A percentile compares a stretch with the other conserved stretches of the same genome.
These are phyloP conservation scores for Tetrapisispora namnaoensis DNA, from an alignment of 805 yeast species.

Conservation along the genomic window DNA sequence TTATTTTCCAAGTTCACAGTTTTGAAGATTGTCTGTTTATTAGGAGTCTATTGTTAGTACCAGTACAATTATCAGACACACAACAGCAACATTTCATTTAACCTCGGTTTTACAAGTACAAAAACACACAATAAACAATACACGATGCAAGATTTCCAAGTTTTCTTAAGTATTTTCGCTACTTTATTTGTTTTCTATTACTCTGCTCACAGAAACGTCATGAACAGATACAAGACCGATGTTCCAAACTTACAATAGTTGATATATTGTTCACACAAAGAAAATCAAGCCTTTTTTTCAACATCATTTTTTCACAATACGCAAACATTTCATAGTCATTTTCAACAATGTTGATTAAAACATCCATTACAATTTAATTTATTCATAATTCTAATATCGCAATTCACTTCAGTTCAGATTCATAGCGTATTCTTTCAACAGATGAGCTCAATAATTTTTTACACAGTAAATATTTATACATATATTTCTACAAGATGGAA, in stretches of 20 bases:
- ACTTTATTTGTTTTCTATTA: slow-evolving; percentile 19
- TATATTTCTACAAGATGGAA: too few relatives aligned
- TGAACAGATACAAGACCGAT: slow-evolving; percentile 19
- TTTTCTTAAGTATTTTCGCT: slow-evolving; percentile 19
- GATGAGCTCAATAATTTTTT: background rate
- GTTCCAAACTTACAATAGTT: slow-evolving; percentile 20
- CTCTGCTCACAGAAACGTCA: slow-evolving; percentile 20
- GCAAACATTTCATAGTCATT: background rate
- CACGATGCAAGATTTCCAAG: slow-evolving; percentile 21
- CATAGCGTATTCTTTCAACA: background rate
- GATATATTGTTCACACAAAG: background rate
- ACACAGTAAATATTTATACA: too few relatives aligned
- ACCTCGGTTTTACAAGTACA: too few relatives aligned
- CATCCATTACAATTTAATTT: background rate
- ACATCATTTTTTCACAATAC: too few relatives aligned
- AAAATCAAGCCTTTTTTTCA: too few relatives aligned
- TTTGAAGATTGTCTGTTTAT: too few relatives aligned
- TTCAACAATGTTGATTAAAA: background rate
- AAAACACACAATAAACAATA: background rate
- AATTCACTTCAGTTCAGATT: background rate
- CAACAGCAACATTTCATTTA: too few relatives aligned
- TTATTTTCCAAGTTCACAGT: too few relatives aligned
- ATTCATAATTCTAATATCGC: background rate
- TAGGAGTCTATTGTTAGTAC: too few relatives aligned
- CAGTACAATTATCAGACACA: too few relatives aligned